These are phyloP conservation scores for Taxillus chinensis DNA, from an alignment of 164 flowering plant genomes.

Conservation along the genomic window DNA sequence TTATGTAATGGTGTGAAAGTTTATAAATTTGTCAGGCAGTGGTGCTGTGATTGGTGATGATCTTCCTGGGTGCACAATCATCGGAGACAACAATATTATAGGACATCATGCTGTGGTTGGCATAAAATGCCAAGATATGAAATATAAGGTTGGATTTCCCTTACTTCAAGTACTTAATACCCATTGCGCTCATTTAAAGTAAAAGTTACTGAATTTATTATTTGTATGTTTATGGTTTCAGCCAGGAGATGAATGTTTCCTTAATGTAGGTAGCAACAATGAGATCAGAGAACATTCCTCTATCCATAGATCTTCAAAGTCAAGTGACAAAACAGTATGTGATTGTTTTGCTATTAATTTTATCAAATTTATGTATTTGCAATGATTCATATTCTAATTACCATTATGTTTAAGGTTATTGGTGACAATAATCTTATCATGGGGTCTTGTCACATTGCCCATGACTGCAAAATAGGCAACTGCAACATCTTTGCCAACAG, in stretches of 20 bases:
- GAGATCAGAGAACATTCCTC: conserved; percentile 85
- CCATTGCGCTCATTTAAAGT: too few relatives aligned
- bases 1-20: conserved; percentile 3
- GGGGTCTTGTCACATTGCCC: conserved; percentile 98
- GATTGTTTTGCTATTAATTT: background rate
- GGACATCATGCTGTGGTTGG: conserved; percentile 94
- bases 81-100: conserved; percentile 64
- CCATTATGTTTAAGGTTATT: conserved; percentile 46
- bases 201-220: too few relatives aligned
- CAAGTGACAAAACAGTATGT: conserved; percentile 68
- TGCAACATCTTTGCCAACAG: conserved; percentile 80
- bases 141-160: conserved; percentile 53
- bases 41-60: conserved; percentile 95
- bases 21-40: conserved; percentile 41
- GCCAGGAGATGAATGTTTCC: conserved; percentile 83
- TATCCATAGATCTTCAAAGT: conserved; percentile 81
- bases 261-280: conserved; percentile 78
- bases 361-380: background rate
- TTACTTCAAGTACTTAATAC: too few relatives aligned
- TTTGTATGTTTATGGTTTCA: conserved; percentile 13
- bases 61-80: conserved; percentile 68
- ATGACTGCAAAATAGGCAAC: conserved; percentile 91
- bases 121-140: conserved; percentile 85
- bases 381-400: conserved; percentile 8
- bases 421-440: conserved; percentile 85